Conservation (phyloP, 129 eudicot genomes). For the Flaveria robusta region DNA sequence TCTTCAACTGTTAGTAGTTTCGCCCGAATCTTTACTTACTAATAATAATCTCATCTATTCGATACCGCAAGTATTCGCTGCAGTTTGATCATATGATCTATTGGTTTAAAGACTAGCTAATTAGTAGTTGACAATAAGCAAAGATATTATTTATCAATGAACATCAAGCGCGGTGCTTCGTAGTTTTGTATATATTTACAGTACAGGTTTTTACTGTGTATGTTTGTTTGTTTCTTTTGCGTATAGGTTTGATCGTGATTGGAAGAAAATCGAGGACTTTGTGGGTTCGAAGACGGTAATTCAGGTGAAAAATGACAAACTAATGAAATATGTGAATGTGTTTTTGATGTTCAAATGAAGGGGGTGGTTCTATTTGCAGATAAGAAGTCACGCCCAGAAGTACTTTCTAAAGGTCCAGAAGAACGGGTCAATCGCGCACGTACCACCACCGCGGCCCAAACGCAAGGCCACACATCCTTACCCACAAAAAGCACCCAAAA, state of each 20-base stretch:
- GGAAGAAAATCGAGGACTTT: conserved; percentile 99
- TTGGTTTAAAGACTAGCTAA: too few species aligned
- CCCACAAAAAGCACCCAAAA: conserved; percentile 93
- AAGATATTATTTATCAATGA: neutral
- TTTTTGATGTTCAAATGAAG: conserved; percentile 4
- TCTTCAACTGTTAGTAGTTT: conserved; percentile 69
- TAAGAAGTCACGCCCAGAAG: conserved; percentile 96
- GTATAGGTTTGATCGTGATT: conserved; percentile 92
- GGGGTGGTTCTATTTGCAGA: conserved; percentile 46
- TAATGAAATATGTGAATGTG: conserved; percentile 18
- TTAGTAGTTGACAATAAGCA: too few species aligned
- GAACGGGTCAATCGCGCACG: conserved; percentile 92
- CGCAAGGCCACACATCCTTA: conserved; percentile 98
- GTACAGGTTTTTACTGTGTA: too few species aligned
- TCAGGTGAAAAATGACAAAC: conserved; percentile 59
- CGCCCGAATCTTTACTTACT: neutral
- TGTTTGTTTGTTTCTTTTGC: neutral
- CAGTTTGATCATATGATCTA: too few species aligned
- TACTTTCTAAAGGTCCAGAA: conserved; percentile 95
- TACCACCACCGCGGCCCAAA: conserved; percentile 99
- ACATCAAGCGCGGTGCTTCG: neutral
- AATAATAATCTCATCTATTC: conserved; percentile 8
- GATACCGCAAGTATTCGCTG: neutral
- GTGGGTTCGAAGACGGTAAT: conserved; percentile 97
- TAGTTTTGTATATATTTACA: neutral